These are phyloP conservation scores for Pisolithus albus DNA, from an alignment of 768 basidiomycete species.

Conservation along the genomic window DNA sequence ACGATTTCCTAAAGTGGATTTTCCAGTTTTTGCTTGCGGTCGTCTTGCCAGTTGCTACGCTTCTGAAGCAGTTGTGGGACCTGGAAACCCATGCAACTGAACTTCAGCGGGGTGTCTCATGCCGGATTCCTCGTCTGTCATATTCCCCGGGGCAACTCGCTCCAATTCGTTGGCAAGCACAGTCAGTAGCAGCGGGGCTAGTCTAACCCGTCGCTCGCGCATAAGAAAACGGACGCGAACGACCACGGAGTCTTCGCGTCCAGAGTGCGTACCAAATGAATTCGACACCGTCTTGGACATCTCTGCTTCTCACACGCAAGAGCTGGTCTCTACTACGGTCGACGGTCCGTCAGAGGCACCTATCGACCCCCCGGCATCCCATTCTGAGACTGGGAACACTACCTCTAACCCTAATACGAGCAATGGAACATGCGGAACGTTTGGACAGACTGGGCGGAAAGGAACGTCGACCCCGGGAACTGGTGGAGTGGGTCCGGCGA, in stretches of 20 bases:
- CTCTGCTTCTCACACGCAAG: conserved; percentile 18
- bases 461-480: background rate
- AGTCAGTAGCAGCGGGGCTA: conserved; percentile 42
- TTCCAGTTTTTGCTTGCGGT: background rate
- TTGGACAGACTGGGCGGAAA: conserved; percentile 18
- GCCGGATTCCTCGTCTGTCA: conserved; percentile 24
- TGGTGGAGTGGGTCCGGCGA: conserved; percentile 1
- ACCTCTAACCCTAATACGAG: conserved; percentile 19
- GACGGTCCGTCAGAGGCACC: conserved; percentile 7
- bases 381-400: conserved; percentile 10
- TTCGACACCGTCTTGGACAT: conserved; percentile 24
- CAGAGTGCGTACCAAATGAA: conserved; percentile 12
- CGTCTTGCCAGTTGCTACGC: conserved; percentile 7
- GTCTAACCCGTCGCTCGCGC: conserved; percentile 43
- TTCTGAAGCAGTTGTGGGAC: conserved; percentile 8
- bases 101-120: conserved; percentile 12
- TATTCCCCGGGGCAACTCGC: conserved; percentile 27
- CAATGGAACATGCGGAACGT: conserved; percentile 14
- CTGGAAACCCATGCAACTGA: conserved; percentile 13
- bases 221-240: conserved; percentile 51
- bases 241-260: conserved; percentile 30
- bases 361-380: conserved; percentile 8
- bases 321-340: conserved; percentile 1
- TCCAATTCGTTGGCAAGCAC: conserved; percentile 31
- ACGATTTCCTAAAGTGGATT: background rate